phyloP scores from a whole-genome alignment of 768 basidiomycete genomes.

The Phanerodontia chrysosporium region DNA sequence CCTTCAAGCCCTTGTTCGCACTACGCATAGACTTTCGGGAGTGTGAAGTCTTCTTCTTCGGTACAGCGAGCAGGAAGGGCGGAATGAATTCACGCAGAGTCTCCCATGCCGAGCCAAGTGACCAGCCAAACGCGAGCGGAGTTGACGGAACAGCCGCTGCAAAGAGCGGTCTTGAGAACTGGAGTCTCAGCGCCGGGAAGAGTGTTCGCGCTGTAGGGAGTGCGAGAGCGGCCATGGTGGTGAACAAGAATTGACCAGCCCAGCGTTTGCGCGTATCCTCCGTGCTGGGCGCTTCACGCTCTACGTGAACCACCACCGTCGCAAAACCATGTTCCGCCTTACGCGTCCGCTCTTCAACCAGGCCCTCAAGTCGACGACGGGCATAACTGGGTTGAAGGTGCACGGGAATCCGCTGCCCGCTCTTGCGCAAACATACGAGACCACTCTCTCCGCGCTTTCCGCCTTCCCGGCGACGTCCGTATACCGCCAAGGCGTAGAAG shows the following conservation, averaged over 20 bases:
- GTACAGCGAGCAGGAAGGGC: conserved; percentile 85
- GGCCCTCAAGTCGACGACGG: conserved; percentile 72
- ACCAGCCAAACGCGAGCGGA: conserved; percentile 28
- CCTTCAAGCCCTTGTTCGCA: conserved; percentile 92
- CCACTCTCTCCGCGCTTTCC: conserved; percentile 66
- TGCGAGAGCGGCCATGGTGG: conserved; percentile 39
- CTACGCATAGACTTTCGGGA: conserved; percentile 93
- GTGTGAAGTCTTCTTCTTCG: conserved; percentile 91
- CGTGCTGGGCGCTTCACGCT: conserved; percentile 1
- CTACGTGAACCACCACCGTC: conserved; percentile 10
- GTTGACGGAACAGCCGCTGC: conserved; percentile 16
- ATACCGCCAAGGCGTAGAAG: conserved; percentile 87
- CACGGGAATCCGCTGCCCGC: conserved; percentile 83
- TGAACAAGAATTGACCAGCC: conserved; percentile 2
- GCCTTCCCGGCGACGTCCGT: conserved; percentile 77
- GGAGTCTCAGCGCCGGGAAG: conserved; percentile 15
- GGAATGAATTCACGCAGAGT: conserved; percentile 75
- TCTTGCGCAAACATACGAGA: conserved; percentile 69
- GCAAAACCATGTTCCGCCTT: conserved; percentile 64
- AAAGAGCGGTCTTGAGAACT: conserved; percentile 21
- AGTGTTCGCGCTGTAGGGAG: conserved; percentile 28
- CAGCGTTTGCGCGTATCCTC: neutral
- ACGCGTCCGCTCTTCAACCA: conserved; percentile 68
- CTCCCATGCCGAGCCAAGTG: conserved; percentile 36
- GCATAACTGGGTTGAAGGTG: conserved; percentile 78